These are phyloP conservation scores for Talaromyces proteolyticus DNA, from an alignment of 495 filamentous ascomycete genomes.

Conservation along the genomic window DNA sequence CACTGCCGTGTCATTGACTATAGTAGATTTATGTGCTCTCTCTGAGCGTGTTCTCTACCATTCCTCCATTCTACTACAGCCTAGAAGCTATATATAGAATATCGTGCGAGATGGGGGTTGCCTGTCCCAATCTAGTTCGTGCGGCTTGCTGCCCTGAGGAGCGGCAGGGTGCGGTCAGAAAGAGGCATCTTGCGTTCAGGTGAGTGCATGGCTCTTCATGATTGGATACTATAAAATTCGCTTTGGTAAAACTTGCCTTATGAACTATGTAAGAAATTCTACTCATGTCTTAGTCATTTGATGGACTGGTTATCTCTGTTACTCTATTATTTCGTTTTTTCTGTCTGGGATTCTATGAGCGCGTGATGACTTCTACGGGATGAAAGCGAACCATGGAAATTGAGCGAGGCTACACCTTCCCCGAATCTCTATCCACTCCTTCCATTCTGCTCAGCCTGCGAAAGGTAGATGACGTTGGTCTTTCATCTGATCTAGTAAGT, in stretches of 20 bases:
- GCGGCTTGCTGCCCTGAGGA: not conserved
- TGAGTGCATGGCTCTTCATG: not conserved
- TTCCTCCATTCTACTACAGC: no score
- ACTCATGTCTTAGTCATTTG: no score
- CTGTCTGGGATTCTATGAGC: not conserved
- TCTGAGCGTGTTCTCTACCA: no score
- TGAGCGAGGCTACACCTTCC: not conserved
- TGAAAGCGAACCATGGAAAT: not conserved
- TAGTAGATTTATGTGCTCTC: no score
- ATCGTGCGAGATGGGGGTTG: not conserved
- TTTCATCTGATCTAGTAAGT: constrained; percentile 1
- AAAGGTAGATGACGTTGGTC: constrained; percentile 1
- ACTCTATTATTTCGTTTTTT: not conserved
- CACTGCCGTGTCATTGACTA: no score
- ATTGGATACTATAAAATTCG: not conserved
- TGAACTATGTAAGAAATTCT: no score
- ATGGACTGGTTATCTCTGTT: no score
- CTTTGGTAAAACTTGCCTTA: not conserved
- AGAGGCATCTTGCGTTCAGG: not conserved
- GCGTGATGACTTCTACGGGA: not conserved
- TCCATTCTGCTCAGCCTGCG: constrained; percentile 1
- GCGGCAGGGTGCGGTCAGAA: not conserved
- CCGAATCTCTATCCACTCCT: constrained; percentile 3
- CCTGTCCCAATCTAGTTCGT: constrained; percentile 1
- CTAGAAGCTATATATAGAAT: no score